These are phyloP conservation scores for Cordyceps militaris DNA, from an alignment of 2,329 filamentous ascomycete genomes.

Conservation along the genomic window DNA sequence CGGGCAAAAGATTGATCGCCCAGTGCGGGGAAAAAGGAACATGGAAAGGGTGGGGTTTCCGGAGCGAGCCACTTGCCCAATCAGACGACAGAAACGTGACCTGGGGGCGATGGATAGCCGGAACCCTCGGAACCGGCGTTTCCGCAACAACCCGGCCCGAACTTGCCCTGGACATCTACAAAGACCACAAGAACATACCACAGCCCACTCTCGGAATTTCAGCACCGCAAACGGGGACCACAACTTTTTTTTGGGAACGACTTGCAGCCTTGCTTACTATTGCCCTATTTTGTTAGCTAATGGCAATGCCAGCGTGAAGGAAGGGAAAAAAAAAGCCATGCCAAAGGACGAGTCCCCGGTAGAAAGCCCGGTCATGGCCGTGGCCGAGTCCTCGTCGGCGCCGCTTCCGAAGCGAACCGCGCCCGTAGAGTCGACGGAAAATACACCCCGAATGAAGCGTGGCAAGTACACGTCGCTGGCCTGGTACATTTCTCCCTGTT, in stretches of 20 bases:
- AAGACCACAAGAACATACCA: neutral
- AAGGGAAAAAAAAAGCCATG: neutral
- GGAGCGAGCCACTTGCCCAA: neutral
- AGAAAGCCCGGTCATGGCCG: neutral
- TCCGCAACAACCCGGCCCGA: neutral
- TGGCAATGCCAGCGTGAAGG: no score
- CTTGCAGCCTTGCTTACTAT: no score
- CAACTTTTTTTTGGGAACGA: neutral
- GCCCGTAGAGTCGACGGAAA: neutral
- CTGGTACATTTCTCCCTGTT: slow-evolving; percentile 22
- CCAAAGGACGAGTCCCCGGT: slow-evolving; percentile 5
- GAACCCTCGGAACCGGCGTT: neutral
- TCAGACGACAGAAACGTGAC: neutral
- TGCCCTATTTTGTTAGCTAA: no score
- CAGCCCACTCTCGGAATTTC: slow-evolving; percentile 6
- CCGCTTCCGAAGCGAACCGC: slow-evolving; percentile 13
- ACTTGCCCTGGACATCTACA: slow-evolving; percentile 5
- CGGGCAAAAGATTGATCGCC: neutral
- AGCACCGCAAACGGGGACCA: neutral
- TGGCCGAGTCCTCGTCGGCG: neutral
- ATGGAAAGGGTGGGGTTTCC: neutral
- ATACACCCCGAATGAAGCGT: slow-evolving; percentile 21
- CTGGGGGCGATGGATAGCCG: neutral
- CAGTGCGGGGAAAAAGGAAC: neutral
- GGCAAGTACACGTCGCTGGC: slow-evolving; percentile 32